Conservation (phyloP, 192 early-diverging fungal genomes). For the Mortierella alpina region DNA sequence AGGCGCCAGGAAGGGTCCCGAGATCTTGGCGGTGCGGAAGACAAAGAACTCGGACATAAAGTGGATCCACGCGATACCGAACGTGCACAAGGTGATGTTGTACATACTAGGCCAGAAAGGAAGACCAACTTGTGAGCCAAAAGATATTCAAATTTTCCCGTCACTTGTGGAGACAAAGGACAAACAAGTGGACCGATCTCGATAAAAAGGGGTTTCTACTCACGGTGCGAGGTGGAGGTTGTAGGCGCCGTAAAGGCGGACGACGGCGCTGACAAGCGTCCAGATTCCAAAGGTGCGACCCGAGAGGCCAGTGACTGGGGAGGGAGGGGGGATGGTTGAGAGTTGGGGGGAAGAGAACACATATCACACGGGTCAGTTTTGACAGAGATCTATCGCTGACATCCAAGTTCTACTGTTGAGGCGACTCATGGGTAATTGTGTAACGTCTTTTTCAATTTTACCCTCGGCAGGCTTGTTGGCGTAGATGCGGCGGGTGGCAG, state of each 20-base stretch:
- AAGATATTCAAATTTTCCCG: not conserved
- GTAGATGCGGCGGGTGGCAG: conserved; percentile 84
- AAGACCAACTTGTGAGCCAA: not conserved
- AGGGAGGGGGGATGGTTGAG: not conserved
- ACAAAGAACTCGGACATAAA: conserved; percentile 75
- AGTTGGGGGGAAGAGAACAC: too few species aligned
- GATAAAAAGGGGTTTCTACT: conserved; percentile 15
- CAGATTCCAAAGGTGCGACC: conserved; percentile 89
- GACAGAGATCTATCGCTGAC: not conserved
- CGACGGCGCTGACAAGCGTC: conserved; percentile 83
- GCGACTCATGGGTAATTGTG: not conserved
- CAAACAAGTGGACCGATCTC: not conserved
- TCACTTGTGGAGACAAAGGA: not conserved
- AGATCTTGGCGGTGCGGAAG: conserved; percentile 70
- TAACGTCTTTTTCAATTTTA: conserved; percentile 16
- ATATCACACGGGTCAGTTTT: not conserved
- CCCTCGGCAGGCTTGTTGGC: conserved; percentile 70
- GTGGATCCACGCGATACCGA: conserved; percentile 76
- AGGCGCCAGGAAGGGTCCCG: conserved; percentile 72
- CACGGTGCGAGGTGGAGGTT: conserved; percentile 80
- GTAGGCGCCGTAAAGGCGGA: conserved; percentile 89
- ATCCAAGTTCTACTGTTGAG: not conserved
- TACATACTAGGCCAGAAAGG: conserved; percentile 57
- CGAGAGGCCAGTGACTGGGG: conserved; percentile 80
- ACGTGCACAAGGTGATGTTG: conserved; percentile 71